phyloP scores from a whole-genome alignment of 495 filamentous ascomycete species.

The Clohesyomyces aquaticus region DNA sequence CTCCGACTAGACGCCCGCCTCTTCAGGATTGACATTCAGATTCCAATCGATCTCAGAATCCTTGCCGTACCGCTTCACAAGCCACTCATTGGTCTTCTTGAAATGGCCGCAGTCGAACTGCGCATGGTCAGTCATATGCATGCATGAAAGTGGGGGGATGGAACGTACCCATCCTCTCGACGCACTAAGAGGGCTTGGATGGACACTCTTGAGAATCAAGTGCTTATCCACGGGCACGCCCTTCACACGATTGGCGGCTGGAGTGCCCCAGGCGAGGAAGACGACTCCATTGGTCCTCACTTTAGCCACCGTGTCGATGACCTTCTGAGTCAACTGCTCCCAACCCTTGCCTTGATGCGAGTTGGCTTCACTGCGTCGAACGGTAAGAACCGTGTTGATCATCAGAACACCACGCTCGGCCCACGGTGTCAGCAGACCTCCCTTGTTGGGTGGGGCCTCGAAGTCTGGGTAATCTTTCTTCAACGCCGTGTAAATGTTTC shows the following conservation, averaged over 20 bases:
- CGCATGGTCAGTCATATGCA: constrained; percentile 15
- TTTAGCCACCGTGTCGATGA: constrained; percentile 82
- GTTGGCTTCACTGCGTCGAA: constrained; percentile 82
- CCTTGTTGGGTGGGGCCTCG: constrained; percentile 69
- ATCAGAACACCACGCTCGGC: constrained; percentile 88
- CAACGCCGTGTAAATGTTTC: constrained; percentile 88
- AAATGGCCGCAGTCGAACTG: constrained; percentile 88
- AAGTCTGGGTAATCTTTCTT: constrained; percentile 87
- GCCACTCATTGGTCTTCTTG: constrained; percentile 86
- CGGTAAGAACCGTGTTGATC: constrained; percentile 91
- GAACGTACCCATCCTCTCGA: constrained; percentile 66
- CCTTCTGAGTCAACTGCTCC: constrained; percentile 89
- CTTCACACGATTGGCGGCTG: constrained; percentile 72
- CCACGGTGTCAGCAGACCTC: constrained; percentile 87
- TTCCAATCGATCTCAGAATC: constrained; percentile 87
- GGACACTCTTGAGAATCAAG: constrained; percentile 78
- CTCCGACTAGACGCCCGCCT: constrained; percentile 41
- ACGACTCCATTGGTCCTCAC: constrained; percentile 79
- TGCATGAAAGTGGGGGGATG: background rate
- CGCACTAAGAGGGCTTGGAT: constrained; percentile 90
- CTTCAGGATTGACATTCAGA: constrained; percentile 56
- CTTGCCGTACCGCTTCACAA: constrained; percentile 73
- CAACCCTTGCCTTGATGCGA: constrained; percentile 82
- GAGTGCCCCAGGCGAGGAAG: constrained; percentile 89
- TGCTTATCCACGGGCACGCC: constrained; percentile 73